A percentile compares a stretch with the other conserved stretches of the same genome.
Conservation (phyloP, 1,139 yeast genomes). For the Debaryomycetaceae sp. region DNA sequence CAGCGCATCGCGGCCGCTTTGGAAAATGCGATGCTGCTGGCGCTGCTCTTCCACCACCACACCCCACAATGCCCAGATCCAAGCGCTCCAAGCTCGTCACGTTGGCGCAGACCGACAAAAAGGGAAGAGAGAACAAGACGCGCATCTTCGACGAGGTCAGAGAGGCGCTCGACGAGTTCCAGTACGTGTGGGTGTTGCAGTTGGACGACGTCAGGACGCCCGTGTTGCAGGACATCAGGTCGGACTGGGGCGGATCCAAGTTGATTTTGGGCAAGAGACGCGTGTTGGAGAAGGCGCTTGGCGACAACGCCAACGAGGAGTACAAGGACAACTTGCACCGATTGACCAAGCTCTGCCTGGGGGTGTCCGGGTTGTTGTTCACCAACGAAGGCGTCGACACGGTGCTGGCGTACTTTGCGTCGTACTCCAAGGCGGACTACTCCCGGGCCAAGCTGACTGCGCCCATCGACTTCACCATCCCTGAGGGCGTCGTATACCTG, state of each 20-base stretch:
- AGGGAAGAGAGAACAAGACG: conserved; percentile 89
- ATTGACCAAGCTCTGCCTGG: conserved; percentile 55
- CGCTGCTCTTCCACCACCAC: too few species aligned
- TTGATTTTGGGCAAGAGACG: conserved; percentile 87
- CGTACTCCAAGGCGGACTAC: conserved; percentile 76
- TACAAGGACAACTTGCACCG: conserved; percentile 78
- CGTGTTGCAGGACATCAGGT: conserved; percentile 86
- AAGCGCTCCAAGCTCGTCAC: conserved; percentile 91
- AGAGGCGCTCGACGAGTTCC: conserved; percentile 68
- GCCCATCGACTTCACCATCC: conserved; percentile 79
- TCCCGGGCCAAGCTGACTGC: conserved; percentile 85
- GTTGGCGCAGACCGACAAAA: conserved; percentile 93
- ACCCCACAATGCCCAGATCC: conserved; percentile 99
- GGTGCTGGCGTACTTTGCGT: conserved; percentile 77
- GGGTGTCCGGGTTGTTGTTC: conserved; percentile 82
- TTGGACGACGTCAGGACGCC: conserved; percentile 95
- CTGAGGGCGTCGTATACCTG: conserved; percentile 87
- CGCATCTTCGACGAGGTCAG: conserved; percentile 85
- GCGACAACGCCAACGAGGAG: conserved; percentile 83
- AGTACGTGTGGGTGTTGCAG: conserved; percentile 79
- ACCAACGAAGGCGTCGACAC: conserved; percentile 83
- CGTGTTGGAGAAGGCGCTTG: conserved; percentile 88
- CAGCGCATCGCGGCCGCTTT: too few species aligned
- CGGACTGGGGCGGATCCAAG: conserved; percentile 89
- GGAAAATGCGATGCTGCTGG: too few species aligned